Base-by-base conservation (phyloP, 306 rosid genomes). In the Cyamopsis tetragonoloba region DNA sequence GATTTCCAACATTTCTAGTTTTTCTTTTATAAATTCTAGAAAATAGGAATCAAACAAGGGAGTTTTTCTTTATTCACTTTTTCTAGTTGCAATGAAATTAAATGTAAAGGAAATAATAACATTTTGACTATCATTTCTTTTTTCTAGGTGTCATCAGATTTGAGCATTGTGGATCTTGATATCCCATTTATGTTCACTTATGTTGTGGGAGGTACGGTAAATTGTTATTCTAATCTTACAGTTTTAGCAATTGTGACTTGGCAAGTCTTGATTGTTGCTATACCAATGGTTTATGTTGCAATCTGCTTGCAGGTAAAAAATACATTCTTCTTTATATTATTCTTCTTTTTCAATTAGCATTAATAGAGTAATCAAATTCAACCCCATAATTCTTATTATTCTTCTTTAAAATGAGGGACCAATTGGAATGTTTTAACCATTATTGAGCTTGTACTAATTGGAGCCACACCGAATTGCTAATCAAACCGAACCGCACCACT, bases 101-200 rank as follows among this genome's bases (percentile, higher is more conserved):
- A 58, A 63, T 27, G 35, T 4, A 18, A 53, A 10, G 12, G 14
- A 57, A 53, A 59, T 59, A 46, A 37, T 23, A 26, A 19, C 63
- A 24, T 30, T 61, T 17, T 61, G 48, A 50, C 42, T 27, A 14
- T 39, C 4, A 8, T 27, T 54, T 34, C 8, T 4, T 46, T 67
- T n/a, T 10, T 72, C 2, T 28, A 84, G 89, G 80, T 78, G 4
- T 84, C 86, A 0, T 49, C 74, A 20, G 89, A 85, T 65, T 34
- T 85, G 43, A 85, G 81, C 60, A 73, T 76, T 39, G 48, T 79
- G n/a, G 87, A 85, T 71, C 69, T 81, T 44, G 89, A 85, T 61
- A 17, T 85, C 27, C 74, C 82, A 2, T 60, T 69, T 61, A 42
- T 1, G 57, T 17, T 82, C 2, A 3, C 60, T 3, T 19, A 55